Percentiles rank a stretch among this genome's conserved stretches.
These are phyloP conservation scores for Aspergillus bridgeri DNA, from an alignment of 495 filamentous ascomycete species.

Conservation along the genomic window DNA sequence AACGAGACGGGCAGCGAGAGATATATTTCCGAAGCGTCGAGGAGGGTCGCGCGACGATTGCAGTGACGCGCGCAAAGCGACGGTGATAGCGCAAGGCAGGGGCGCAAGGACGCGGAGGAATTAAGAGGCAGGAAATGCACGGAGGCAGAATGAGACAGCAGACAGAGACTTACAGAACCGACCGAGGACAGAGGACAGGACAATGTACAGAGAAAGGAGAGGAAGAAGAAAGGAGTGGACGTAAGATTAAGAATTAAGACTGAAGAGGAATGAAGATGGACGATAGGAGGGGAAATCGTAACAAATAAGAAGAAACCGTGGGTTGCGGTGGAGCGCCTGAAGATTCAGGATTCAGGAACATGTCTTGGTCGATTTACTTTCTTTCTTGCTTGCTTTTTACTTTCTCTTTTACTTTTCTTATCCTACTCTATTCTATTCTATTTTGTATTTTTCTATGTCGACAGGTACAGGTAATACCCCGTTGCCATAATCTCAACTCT, in stretches of 20 bases:
- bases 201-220: not conserved
- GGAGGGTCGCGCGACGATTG: not conserved
- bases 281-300: not conserved
- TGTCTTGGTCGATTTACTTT: too few species aligned
- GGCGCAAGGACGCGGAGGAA: constrained; percentile 3
- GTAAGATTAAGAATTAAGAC: not conserved
- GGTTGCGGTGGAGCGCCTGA: too few species aligned
- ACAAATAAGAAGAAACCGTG: not conserved
- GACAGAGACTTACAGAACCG: too few species aligned
- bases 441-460: too few species aligned
- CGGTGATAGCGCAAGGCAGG: constrained; percentile 4
- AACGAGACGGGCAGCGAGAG: not conserved
- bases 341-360: too few species aligned
- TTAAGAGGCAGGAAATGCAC: not conserved
- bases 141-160: constrained; percentile 2
- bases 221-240: not conserved
- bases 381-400: too few species aligned
- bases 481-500: too few species aligned
- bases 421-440: too few species aligned
- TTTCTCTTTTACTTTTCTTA: too few species aligned
- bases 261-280: not conserved
- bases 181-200: not conserved
- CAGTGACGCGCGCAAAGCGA: not conserved
- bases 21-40: not conserved
- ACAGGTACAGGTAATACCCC: too few species aligned